These are phyloP conservation scores for Colletotrichum sp. DNA, from an alignment of 2,329 filamentous ascomycete genomes.

Conservation along the genomic window DNA sequence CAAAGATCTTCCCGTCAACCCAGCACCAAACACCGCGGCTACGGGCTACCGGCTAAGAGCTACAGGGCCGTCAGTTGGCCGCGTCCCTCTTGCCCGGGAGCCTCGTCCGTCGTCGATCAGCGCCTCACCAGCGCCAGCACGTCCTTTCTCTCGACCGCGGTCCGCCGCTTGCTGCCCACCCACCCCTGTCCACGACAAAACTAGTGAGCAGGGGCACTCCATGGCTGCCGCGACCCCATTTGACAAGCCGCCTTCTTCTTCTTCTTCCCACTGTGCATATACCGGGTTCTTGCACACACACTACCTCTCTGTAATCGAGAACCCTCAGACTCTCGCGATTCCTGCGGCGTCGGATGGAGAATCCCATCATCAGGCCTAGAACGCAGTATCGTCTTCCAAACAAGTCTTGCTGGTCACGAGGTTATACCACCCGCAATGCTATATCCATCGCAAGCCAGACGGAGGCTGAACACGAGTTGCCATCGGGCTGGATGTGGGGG, in stretches of 20 bases:
- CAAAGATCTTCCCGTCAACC: neutral
- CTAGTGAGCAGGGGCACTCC: slow-evolving; percentile 1
- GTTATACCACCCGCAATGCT: neutral
- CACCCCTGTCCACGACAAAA: slow-evolving; percentile 11
- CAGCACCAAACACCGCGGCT: neutral
- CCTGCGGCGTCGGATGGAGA: neutral
- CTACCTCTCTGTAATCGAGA: neutral
- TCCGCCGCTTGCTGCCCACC: neutral
- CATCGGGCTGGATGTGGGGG: neutral
- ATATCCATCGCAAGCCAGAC: neutral
- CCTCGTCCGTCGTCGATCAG: neutral
- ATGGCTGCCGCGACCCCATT: slow-evolving; percentile 8
- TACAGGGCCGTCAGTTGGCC: neutral
- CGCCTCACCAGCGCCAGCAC: neutral
- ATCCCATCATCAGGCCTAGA: neutral
- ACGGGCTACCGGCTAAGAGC: neutral
- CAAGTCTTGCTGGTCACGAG: neutral
- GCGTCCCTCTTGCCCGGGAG: neutral
- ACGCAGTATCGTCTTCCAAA: neutral
- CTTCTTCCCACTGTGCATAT: neutral
- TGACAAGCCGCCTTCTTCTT: neutral
- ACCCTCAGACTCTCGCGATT: neutral
- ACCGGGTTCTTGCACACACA: neutral
- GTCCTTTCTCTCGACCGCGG: neutral
- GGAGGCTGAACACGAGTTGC: neutral